Conservation (phyloP, 192 early-diverging fungal genomes). For the Backusella circina region DNA sequence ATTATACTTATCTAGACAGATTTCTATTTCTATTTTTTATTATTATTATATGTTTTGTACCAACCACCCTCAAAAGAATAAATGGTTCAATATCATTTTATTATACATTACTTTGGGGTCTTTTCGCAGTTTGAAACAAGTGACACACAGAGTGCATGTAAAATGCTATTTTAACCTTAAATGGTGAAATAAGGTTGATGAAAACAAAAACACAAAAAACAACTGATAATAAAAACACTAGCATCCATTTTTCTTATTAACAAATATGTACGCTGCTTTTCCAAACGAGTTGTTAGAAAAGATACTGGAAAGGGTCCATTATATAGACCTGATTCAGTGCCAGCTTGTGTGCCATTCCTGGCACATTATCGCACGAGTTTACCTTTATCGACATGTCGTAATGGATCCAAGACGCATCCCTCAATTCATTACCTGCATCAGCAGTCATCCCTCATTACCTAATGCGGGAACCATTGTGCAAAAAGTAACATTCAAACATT, state of each 20-base stretch:
- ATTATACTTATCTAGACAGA: not conserved
- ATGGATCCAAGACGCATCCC: not conserved
- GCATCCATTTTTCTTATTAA: too few relatives aligned
- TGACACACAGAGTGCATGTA: not conserved
- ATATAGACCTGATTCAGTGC: not conserved
- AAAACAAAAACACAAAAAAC: not conserved
- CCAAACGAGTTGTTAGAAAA: conserved; percentile 1
- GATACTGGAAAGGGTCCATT: not conserved
- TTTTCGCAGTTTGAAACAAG: not conserved
- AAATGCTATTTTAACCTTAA: not conserved
- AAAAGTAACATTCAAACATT: not conserved
- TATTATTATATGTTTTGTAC: not conserved
- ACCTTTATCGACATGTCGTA: not conserved
- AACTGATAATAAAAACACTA: not conserved
- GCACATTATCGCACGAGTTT: not conserved
- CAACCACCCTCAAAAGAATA: not conserved
- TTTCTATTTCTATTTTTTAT: not conserved
- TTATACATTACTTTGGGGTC: too few relatives aligned
- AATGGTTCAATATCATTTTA: too few relatives aligned
- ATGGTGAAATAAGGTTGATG: not conserved
- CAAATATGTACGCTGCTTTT: not conserved
- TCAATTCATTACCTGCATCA: not conserved
- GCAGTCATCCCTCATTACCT: not conserved
- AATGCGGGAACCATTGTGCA: not conserved
- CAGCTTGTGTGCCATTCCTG: not conserved